phyloP scores from a whole-genome alignment of 2,329 filamentous ascomycete species.

The Zymoseptoria pseudotritici region DNA sequence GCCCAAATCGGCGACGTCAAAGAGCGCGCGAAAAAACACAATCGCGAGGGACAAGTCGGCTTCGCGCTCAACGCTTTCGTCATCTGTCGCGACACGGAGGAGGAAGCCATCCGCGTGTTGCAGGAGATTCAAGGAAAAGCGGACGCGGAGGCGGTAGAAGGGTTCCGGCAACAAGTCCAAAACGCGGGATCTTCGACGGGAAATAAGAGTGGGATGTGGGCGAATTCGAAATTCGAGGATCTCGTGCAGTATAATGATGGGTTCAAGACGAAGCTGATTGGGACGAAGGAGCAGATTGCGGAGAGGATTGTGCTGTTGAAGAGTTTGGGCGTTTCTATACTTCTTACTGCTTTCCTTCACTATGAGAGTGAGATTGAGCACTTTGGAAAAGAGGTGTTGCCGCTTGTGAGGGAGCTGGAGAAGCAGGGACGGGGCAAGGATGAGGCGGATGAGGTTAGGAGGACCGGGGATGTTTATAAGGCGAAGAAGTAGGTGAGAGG shows the following conservation, averaged over 20 bases:
- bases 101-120: constrained; percentile 43
- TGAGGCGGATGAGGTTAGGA: constrained; percentile 38
- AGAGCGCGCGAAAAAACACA: constrained; percentile 38
- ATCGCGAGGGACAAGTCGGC: constrained; percentile 39
- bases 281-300: constrained; percentile 46
- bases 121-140: constrained; percentile 49
- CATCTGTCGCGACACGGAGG: constrained; percentile 44
- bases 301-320: constrained; percentile 44
- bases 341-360: constrained; percentile 44
- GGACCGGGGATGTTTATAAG: constrained; percentile 43
- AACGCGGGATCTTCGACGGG: constrained; percentile 43
- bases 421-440: constrained; percentile 43
- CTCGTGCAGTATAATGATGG: constrained; percentile 50
- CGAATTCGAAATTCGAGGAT: constrained; percentile 45
- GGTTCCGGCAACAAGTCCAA: constrained; percentile 43
- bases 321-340: constrained; percentile 38
- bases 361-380: constrained; percentile 47
- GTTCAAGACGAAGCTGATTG: constrained; percentile 50
- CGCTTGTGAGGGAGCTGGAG: constrained; percentile 43
- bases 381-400: constrained; percentile 42
- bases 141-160: constrained; percentile 43
- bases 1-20: constrained; percentile 45
- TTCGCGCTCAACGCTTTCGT: constrained; percentile 47
- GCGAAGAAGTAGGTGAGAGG: constrained; percentile 22
- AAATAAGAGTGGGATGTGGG: constrained; percentile 49